Evolutionary conservation across 139 green algal genomes (phyloP).

Genomic region (Asterochloris erici): DNA sequence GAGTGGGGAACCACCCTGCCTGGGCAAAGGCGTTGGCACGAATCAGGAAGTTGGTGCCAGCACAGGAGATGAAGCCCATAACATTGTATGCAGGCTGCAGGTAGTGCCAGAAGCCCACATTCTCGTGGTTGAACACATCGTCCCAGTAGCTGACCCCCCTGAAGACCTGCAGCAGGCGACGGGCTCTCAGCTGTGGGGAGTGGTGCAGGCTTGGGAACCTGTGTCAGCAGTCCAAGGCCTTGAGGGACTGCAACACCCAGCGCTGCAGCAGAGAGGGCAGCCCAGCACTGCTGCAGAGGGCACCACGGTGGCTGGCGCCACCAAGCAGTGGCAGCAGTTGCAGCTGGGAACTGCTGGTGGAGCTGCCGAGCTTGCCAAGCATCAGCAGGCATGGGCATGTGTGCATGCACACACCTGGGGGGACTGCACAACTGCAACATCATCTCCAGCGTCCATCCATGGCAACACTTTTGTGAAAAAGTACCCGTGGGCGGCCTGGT

Average conservation of each 20-base stretch:
- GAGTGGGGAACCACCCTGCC: constrained; percentile 65
- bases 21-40: constrained; percentile 12
- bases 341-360: too few species aligned
- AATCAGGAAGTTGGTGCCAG: constrained; percentile 17
- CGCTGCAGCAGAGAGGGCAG: too few species aligned
- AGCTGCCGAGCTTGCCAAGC: too few species aligned
- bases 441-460: constrained; percentile 14
- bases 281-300: too few species aligned
- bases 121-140: constrained; percentile 84
- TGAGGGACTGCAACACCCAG: too few species aligned
- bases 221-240: too few species aligned
- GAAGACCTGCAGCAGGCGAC: constrained; percentile 4
- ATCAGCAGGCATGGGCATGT: too few species aligned
- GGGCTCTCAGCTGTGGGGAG: neutral
- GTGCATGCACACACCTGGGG: constrained; percentile 4
- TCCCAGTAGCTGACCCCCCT: constrained; percentile 7
- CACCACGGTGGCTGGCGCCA: too few species aligned
- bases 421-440: constrained; percentile 11
- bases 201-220: too few species aligned
- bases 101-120: constrained; percentile 72
- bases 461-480: constrained; percentile 12
- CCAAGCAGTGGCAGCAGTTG: too few species aligned
- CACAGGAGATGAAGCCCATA: constrained; percentile 12
- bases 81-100: constrained; percentile 44
- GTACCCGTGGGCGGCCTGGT: constrained; percentile 6